Evolutionary conservation across 495 filamentous ascomycete species (phyloP).

Genomic region (Lasiosphaeria miniovina): DNA sequence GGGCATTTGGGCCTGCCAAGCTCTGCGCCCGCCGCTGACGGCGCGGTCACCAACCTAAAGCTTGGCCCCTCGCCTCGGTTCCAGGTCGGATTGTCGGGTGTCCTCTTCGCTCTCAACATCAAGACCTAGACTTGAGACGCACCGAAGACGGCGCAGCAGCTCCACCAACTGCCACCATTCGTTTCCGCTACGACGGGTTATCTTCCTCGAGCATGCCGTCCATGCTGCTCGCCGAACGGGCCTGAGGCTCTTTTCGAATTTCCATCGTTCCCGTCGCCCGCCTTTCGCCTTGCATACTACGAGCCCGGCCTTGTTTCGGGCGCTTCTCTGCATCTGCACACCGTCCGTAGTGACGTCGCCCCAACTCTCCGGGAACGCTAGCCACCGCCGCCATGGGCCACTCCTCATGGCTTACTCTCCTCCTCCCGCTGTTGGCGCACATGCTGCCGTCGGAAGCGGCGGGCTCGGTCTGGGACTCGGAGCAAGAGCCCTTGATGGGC

Average conservation of each 20-base stretch:
- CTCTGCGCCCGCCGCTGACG: too few relatives aligned
- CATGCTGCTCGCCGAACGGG: background rate
- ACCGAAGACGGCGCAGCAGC: too few relatives aligned
- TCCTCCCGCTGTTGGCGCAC: conserved; percentile 19
- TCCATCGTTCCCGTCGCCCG: background rate
- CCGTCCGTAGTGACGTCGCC: background rate
- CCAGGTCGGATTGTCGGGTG: too few relatives aligned
- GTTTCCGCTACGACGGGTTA: too few relatives aligned
- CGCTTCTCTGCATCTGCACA: background rate
- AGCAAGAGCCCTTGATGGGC: conserved; percentile 24
- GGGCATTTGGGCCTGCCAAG: too few relatives aligned
- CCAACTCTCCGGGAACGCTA: background rate
- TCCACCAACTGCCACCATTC: too few relatives aligned
- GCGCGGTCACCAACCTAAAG: too few relatives aligned
- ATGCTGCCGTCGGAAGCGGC: conserved; percentile 13
- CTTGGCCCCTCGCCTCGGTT: too few relatives aligned
- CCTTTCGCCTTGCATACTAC: background rate
- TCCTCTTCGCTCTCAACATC: too few relatives aligned
- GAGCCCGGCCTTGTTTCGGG: background rate
- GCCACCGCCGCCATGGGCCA: conserved; percentile 10
- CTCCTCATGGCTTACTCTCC: conserved; percentile 11
- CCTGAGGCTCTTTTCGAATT: background rate
- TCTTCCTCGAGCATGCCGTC: conserved; percentile 1
- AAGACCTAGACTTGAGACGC: too few relatives aligned
- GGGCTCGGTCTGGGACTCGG: conserved; percentile 11